Base-by-base conservation (phyloP, 78 protist species). In the Carpediemonas membranifera region DNA sequence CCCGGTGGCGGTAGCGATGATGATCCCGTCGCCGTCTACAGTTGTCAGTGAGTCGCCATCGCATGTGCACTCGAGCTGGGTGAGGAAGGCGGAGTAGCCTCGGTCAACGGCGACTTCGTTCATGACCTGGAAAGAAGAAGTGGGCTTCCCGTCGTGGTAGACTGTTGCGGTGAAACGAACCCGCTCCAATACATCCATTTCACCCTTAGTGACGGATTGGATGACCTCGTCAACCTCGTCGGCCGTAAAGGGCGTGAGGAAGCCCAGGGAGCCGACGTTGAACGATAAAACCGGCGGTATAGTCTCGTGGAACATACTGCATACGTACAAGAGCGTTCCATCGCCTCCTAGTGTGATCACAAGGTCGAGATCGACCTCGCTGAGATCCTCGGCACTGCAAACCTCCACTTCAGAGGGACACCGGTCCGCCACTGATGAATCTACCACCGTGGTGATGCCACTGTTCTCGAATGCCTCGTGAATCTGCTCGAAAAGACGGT, bases 301-400 rank as follows among this genome's bases (percentile, higher is more conserved):
- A 51, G 47, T 61, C 24, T 75, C 58, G 21, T 63, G 62, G 34
- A 90, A 87, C 24, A 85, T 36, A 18, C 76, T 52, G 7, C 82
- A 64, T 25, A 81, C 81, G 62, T 87, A 81, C n/a, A 91, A 60
- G 1, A 89, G 53, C 7, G 93, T 89, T 11, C 92, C 92, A 64
- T 91, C 96, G 27, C 93, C 96, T 34, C 96, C 96, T 53, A 88
- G 39, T 7, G 73, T 50, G 0, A 91, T 56, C 24, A 88, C 67
- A 9, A 91, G 62, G 66, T 91, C 96, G 0, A 87, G n/a, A n/a
- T n/a, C n/a, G n/a, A n/a, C n/a, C n/a, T n/a, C n/a, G n/a, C n/a
- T n/a, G n/a, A n/a, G n/a, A n/a, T n/a, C n/a, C n/a, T n/a, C n/a
- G n/a, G n/a, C n/a, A n/a, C n/a, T n/a, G n/a, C n/a, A n/a, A n/a